A percentile compares a stretch with the other conserved stretches of the same genome.
Conservation (phyloP, 1,139 yeast species). For the Blastobotrys persicus region DNA sequence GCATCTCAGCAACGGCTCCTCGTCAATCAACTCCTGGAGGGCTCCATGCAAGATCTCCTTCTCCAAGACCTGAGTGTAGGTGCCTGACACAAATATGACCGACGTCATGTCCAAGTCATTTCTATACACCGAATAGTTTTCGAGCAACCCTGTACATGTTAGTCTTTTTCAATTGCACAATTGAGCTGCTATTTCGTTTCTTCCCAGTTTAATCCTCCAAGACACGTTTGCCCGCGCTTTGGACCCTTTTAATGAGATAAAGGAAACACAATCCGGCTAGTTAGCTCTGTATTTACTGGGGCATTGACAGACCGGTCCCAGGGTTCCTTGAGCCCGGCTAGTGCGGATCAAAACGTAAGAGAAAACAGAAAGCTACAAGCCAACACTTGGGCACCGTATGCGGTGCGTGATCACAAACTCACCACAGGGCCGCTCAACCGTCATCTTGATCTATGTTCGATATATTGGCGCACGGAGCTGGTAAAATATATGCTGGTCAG, state of each 20-base stretch:
- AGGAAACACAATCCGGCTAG: no score
- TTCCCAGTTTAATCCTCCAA: neutral
- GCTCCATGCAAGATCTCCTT: conserved; percentile 10
- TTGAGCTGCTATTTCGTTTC: neutral
- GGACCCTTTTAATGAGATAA: neutral
- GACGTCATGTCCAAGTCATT: conserved; percentile 14
- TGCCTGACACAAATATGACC: conserved; percentile 14
- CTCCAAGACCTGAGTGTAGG: conserved; percentile 1
- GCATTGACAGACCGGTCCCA: no score
- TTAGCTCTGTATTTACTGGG: no score
- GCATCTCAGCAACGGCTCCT: conserved; percentile 12
- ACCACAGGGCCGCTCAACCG: neutral
- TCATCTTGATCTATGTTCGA: neutral
- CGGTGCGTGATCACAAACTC: neutral
- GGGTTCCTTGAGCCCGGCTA: neutral
- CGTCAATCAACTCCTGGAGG: conserved; percentile 6
- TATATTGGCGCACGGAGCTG: neutral
- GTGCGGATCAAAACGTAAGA: neutral
- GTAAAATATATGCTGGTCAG: neutral
- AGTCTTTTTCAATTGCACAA: neutral
- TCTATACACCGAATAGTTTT: conserved; percentile 16
- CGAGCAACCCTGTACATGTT: conserved; percentile 14
- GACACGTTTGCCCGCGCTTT: neutral
- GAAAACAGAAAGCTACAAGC: neutral
- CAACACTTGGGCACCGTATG: neutral